Base-by-base conservation (phyloP, 2,329 filamentous ascomycete genomes). In the Pseudocercospora fijiensis region DNA sequence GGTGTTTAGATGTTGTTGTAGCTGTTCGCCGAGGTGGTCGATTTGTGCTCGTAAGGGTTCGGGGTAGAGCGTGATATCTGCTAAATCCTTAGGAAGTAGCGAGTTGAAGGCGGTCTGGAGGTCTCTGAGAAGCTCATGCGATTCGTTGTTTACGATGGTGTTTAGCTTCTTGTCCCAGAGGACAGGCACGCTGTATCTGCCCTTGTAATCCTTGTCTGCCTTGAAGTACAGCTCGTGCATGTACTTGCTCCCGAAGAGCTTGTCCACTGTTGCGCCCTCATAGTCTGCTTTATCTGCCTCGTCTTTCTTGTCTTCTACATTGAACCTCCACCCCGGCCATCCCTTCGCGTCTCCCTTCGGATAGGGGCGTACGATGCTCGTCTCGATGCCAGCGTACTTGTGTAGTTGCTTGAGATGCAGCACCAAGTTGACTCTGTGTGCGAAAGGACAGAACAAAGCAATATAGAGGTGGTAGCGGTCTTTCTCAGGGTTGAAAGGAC, bases 401-500 rank as follows among this genome's bases (percentile, higher is more conserved):
- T 83, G 78, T 2, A 89, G 79, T 33, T 84, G 83, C 70, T 87
- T 86, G 56, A 88, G 77, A 56, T 86, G 79, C 4, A 85, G 80
- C 8, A 85, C 78, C 10, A 88, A 75, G 68, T 86, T 86, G 16
- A 76, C 83, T 10, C 86, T 82, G 70, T 88, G 86, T 1, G 86
- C 86, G 67, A 88, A 88, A 2, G 86, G 86, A 69, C 86, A 88
- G 76, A 89, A 89, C 27, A 88, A 80, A 20, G 85, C 82, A 45
- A 85, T 81, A 69, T 85, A 85, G 1, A 86, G 74, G 70, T 85
- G 83, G 73, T 86, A 86, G 45, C 84, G 79, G 53, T 78, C 79
- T 41, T 77, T 78, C 66, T 84, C 81, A 1, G 82, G 80, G 5
- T 78, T 77, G 68, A 85, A 86, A 16, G 80, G 75, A 13, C 79